A percentile compares a stretch with the other conserved stretches of the same genome.
Conservation (phyloP, 371 early-diverging fungal genomes). For the Mucor racemosus region DNA sequence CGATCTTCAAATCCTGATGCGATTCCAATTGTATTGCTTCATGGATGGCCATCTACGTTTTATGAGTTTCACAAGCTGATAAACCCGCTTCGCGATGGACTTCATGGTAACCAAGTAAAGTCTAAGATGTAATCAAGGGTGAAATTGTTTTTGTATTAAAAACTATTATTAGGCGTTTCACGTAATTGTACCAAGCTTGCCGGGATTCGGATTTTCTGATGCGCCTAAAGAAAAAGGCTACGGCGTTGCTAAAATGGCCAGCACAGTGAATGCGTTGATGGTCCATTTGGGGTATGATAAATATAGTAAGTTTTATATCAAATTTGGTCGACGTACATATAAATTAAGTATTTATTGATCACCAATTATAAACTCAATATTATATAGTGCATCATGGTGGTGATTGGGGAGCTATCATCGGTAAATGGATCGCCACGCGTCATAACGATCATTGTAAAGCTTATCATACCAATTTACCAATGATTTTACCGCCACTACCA, state of each 20-base stretch:
- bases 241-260: constrained; percentile 34
- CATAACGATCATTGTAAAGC: constrained; percentile 42
- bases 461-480: constrained; percentile 52
- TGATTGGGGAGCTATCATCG: constrained; percentile 62
- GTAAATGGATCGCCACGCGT: constrained; percentile 41
- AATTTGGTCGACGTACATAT: background rate
- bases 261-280: constrained; percentile 55
- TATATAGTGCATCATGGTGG: constrained; percentile 47
- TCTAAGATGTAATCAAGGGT: too few species aligned
- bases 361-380: too few species aligned
- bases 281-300: constrained; percentile 53
- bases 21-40: constrained; percentile 66
- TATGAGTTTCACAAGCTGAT: constrained; percentile 69
- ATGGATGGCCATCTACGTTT: constrained; percentile 72
- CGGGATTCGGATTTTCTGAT: constrained; percentile 66
- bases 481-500: constrained; percentile 38
- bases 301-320: constrained; percentile 35
- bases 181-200: constrained; percentile 63
- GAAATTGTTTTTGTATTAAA: too few species aligned
- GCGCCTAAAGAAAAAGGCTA: constrained; percentile 45
- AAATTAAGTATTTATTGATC: background rate
- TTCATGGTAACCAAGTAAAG: constrained; percentile 20
- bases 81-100: constrained; percentile 42
- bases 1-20: constrained; percentile 50
- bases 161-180: constrained; percentile 47